Evolutionary conservation across 2,329 filamentous ascomycete species (phyloP), one percentile per base, ranked within the genome.

Genomic region (Pseudopyricularia cyperi): DNA sequence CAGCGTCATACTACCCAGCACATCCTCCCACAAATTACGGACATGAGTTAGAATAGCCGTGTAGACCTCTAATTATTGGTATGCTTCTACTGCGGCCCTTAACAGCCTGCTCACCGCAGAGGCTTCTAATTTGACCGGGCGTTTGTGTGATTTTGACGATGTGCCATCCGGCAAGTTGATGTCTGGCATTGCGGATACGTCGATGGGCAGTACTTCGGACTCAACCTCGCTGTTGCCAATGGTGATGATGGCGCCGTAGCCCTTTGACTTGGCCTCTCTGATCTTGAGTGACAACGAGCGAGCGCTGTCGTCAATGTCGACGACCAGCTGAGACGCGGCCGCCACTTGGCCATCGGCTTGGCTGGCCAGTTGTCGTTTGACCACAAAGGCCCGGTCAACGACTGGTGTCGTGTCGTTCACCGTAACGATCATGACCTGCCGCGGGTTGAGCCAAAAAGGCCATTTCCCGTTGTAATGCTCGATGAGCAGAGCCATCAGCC

Each of bases 381-480:
- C 66, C 42, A 67, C 64, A 53, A 63, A 70, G 22, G 68, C 76
- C 71, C 67, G 78, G 1, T 65, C 64, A 9, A 83, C 54, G 1
- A 83, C 73, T 1, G 73, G 68, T 3, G 71, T 67, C 4, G 73
- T 75, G 48, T 82, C 74, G 59, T 86, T 89, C 51, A 91, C 75
- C 0, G 86, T 85, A 32, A 93, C 66, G 52, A 95, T 76, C 46
- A 85, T 79, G 42, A 80, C 83, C 62, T 93, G 89, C 6, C 82
- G 79, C 1, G 89, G 89, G 52, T 86, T 90, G 9, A 95, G 73
- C 89, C 89, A 95, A 64, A 95, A 91, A 3, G 89, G 89, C 80
- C 87, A 94, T 53, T 76, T 77, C 15, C 87, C 87, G 53, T 83
- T 75, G 59, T 90, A 88, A 57, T 87, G 84, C 66, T 95, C 89